phyloP scores from a whole-genome alignment of 352 stramenopile species.

The Detonula confervacea region DNA sequence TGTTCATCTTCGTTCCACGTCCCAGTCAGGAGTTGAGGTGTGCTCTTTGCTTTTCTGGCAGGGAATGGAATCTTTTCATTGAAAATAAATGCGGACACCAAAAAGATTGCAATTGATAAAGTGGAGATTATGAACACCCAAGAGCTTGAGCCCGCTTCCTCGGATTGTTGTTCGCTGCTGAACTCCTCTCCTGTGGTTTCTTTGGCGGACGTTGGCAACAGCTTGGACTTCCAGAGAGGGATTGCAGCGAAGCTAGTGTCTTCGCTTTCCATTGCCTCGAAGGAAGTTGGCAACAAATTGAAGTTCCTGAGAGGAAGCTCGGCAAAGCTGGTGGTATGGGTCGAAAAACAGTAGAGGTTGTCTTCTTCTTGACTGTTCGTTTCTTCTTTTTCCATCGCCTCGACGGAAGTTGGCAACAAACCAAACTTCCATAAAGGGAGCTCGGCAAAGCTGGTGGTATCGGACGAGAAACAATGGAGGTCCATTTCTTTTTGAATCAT shows the following conservation, averaged over 20 bases:
- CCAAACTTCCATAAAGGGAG: conserved; percentile 28
- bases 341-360: conserved; percentile 21
- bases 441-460: conserved; percentile 14
- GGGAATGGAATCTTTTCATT: conserved; percentile 5
- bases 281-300: conserved; percentile 13
- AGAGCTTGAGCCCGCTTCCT: conserved; percentile 5
- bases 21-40: conserved; percentile 15
- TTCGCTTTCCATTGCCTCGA: too few relatives aligned
- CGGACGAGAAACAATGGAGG: conserved; percentile 17
- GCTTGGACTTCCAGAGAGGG: too few relatives aligned
- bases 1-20: conserved; percentile 49
- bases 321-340: conserved; percentile 11
- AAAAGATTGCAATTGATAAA: conserved; percentile 1
- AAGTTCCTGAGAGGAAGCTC: conserved; percentile 28
- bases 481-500: conserved; percentile 3
- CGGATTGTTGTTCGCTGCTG: neutral
- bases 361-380: conserved; percentile 7
- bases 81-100: conserved; percentile 20
- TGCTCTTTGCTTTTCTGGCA: neutral
- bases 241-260: too few relatives aligned
- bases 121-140: neutral
- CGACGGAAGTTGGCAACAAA: conserved; percentile 12
- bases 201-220: too few relatives aligned
- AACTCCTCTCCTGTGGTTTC: neutral
- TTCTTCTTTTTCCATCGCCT: too few relatives aligned